Conservation (phyloP, 352 stramenopile species). For the Elongisporangium anandrum region DNA sequence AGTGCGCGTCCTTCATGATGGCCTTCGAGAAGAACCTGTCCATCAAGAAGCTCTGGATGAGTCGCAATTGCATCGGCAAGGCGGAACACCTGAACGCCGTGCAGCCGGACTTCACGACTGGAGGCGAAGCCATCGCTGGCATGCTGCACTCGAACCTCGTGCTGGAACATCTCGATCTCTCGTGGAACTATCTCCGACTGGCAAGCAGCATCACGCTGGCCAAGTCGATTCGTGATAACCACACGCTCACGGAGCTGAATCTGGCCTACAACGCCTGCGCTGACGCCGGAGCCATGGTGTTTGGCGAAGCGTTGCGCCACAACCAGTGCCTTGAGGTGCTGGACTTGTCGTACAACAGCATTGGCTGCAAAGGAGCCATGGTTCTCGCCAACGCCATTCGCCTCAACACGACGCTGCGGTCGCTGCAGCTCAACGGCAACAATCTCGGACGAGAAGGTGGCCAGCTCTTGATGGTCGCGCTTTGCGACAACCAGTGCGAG, state of each 20-base stretch:
- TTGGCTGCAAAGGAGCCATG: slow-evolving; percentile 66
- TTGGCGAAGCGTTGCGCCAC: slow-evolving; percentile 58
- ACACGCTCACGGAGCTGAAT: slow-evolving; percentile 60
- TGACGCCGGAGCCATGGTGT: slow-evolving; percentile 69
- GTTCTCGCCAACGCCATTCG: slow-evolving; percentile 66
- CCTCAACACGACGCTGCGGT: slow-evolving; percentile 49
- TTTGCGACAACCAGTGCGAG: slow-evolving; percentile 53
- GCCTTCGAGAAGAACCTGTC: slow-evolving; percentile 80
- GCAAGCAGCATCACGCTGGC: slow-evolving; percentile 72
- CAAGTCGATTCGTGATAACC: slow-evolving; percentile 56
- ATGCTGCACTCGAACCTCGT: slow-evolving; percentile 82
- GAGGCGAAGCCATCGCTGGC: slow-evolving; percentile 84
- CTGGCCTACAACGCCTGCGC: slow-evolving; percentile 76
- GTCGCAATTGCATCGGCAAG: slow-evolving; percentile 84
- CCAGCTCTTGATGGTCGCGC: slow-evolving; percentile 56
- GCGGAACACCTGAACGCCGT: slow-evolving; percentile 88
- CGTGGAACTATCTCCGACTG: slow-evolving; percentile 87
- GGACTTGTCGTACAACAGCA: slow-evolving; percentile 76
- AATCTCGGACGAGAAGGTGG: slow-evolving; percentile 67
- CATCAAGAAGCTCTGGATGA: slow-evolving; percentile 69
- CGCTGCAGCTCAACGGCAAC: slow-evolving; percentile 73
- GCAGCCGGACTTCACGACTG: slow-evolving; percentile 74
- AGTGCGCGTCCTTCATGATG: slow-evolving; percentile 82
- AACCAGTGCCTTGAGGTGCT: slow-evolving; percentile 63
- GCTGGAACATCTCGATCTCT: slow-evolving; percentile 78